Percentiles rank a stretch among this genome's conserved stretches.
phyloP scores from a whole-genome alignment of 2,329 filamentous ascomycete species.

The Fusarium torulosum region DNA sequence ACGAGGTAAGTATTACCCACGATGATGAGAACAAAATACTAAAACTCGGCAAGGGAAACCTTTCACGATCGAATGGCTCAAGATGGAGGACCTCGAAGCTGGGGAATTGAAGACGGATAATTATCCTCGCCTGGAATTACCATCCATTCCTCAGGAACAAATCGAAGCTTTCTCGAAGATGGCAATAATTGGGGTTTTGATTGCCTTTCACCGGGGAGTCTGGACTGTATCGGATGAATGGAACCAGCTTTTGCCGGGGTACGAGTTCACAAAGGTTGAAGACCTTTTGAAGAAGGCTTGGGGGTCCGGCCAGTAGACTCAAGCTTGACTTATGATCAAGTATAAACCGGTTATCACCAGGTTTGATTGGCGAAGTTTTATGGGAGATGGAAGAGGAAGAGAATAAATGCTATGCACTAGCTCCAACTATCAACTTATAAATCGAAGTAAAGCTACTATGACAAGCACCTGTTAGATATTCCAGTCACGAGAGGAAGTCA shows the following conservation, averaged over 20 bases:
- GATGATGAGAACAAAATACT: fast-evolving
- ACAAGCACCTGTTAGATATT: too few species aligned
- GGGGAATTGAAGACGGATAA: neutral
- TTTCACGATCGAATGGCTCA: slow-evolving; percentile 12
- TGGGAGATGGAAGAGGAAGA: too few species aligned
- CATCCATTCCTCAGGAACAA: slow-evolving; percentile 1
- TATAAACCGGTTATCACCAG: too few species aligned
- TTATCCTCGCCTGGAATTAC: neutral
- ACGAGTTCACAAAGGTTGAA: neutral
- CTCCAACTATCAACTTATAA: too few species aligned
- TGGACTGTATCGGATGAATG: slow-evolving; percentile 7
- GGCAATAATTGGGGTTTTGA: neutral
- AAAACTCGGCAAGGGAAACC: neutral
- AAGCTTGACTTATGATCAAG: too few species aligned
- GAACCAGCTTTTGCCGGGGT: neutral
- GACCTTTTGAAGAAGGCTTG: neutral
- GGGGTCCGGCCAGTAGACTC: neutral
- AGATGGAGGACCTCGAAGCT: neutral
- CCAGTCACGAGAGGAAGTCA: too few species aligned
- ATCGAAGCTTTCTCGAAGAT: slow-evolving; percentile 21
- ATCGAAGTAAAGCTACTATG: too few species aligned
- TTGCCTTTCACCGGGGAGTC: neutral
- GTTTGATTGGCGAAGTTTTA: too few species aligned
- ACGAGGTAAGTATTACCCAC: neutral
- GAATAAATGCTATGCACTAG: too few species aligned